phyloP scores from a whole-genome alignment of 2,329 filamentous ascomycete species.

The Colletotrichum gigasporum region DNA sequence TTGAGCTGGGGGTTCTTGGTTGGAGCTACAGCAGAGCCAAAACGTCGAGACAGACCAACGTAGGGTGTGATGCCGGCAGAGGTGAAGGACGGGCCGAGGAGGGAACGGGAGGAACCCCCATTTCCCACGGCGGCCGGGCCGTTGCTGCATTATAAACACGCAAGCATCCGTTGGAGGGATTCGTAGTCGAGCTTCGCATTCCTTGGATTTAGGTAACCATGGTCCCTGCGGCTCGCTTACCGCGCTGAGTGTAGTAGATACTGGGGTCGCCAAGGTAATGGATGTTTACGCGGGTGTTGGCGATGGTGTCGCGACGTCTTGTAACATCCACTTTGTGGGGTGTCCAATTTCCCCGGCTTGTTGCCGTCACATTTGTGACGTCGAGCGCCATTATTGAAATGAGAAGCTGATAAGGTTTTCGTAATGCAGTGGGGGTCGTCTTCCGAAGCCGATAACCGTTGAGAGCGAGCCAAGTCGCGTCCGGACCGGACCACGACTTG shows the following conservation, averaged over 20 bases:
- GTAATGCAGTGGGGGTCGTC: background rate
- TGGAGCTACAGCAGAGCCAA: slow-evolving; percentile 9
- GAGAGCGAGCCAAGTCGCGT: background rate
- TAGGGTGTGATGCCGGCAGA: slow-evolving; percentile 2
- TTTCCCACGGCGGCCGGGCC: background rate
- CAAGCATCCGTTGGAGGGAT: background rate
- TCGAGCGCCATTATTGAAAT: slow-evolving; percentile 23
- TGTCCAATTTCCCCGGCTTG: slow-evolving; percentile 16
- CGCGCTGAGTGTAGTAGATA: background rate
- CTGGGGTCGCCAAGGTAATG: slow-evolving; percentile 8
- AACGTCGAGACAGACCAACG: background rate
- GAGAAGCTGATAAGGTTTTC: slow-evolving; percentile 15
- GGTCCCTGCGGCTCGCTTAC: slow-evolving; percentile 25
- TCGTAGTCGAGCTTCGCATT: background rate
- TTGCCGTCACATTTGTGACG: slow-evolving; percentile 12
- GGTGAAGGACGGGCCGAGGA: slow-evolving; percentile 13
- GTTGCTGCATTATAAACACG: slow-evolving; percentile 17
- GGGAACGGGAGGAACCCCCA: background rate
- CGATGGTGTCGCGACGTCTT: slow-evolving; percentile 26
- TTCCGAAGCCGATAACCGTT: background rate
- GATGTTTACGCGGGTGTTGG: slow-evolving; percentile 1
- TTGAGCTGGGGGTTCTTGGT: background rate
- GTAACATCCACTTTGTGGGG: slow-evolving; percentile 30
- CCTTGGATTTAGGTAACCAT: background rate
- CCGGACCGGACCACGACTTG: too few relatives aligned